Conservation (phyloP, 1,284 basidiomycete genomes). For the Rhodofomes roseus region DNA sequence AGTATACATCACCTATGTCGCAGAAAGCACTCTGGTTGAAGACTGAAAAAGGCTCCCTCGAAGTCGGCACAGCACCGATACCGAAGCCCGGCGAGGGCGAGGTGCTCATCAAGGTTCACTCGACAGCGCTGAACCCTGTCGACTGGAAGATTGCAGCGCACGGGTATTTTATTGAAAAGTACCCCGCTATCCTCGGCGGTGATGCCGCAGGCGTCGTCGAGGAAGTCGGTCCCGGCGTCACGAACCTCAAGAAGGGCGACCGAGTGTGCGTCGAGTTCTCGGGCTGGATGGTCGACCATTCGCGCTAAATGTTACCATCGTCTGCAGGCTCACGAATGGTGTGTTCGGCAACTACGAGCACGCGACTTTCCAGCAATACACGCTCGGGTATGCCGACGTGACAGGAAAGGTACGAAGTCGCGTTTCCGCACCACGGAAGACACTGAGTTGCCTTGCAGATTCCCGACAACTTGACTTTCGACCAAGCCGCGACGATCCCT, state of each 20-base stretch:
- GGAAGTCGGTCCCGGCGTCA: conserved; percentile 15
- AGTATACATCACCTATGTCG: neutral
- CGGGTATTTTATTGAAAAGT: conserved; percentile 18
- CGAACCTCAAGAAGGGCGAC: conserved; percentile 11
- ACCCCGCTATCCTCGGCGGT: conserved; percentile 18
- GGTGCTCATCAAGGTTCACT: conserved; percentile 40
- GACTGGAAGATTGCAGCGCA: conserved; percentile 40
- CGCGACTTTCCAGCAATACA: conserved; percentile 1
- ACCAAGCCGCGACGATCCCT: conserved; percentile 10
- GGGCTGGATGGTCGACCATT: no score
- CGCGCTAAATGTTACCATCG: neutral
- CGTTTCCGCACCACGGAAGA: neutral
- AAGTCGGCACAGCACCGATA: conserved; percentile 22
- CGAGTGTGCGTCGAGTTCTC: conserved; percentile 11
- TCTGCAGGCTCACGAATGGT: neutral
- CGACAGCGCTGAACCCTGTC: conserved; percentile 44
- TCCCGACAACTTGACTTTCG: conserved; percentile 1
- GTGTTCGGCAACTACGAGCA: neutral
- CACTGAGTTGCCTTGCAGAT: neutral
- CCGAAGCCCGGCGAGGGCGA: conserved; percentile 37
- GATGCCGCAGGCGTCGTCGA: conserved; percentile 19
- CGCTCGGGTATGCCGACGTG: neutral
- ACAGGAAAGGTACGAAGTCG: neutral
- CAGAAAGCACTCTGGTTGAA: conserved; percentile 18
- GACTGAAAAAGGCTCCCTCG: conserved; percentile 13